Evolutionary conservation across 495 filamentous ascomycete genomes (phyloP), one percentile per base, ranked within the genome.

Genomic region (Neurospora sp.): DNA sequence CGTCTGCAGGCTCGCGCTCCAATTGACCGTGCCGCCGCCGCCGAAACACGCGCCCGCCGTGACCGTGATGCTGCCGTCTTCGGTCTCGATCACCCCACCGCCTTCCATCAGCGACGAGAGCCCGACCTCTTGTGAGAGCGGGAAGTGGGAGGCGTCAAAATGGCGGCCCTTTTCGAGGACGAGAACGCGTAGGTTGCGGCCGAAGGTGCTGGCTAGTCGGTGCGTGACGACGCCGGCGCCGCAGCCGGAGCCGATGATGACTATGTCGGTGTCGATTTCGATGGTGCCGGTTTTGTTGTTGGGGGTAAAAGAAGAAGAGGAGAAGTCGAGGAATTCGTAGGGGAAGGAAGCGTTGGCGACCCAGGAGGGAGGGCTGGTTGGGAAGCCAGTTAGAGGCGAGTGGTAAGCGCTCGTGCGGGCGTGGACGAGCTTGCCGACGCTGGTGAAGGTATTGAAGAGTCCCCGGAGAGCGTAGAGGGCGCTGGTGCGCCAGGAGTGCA

Each of bases 11-110:
- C 87, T 86, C 17, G 92, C 94, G 48, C 90, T 91, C 94, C 94
- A 97, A 77, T 97, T 97, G 73, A 97, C 80, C 1, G 92, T 92
- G 0, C 94, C 93, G 41, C 94, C 94, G 69, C 94, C 94, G 44
- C 94, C 94, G 87, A 91, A 98, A 20, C 87, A 89, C 22, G 88
- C 86, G 3, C 91, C 94, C 0, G 92, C 87, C n/a, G 92, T 75
- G 1, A 94, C 75, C 27, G 78, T 84, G 69, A 91, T 81, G 16
- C 83, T 85, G 14, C 85, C 84, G 77, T 95, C 92, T n/a, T 93
- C 92, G 17, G 84, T 86, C 35, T 82, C 77, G 1, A 84, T 65
- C 0, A 84, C 70, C 16, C 88, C 89, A 4, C 84, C 85, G 38
- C 83, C 85, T 70, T 92, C 90, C 73, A 89, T 95, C 71, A 98